Base-by-base conservation (phyloP, 805 yeast species). In the Metschnikowia lachancei region DNA sequence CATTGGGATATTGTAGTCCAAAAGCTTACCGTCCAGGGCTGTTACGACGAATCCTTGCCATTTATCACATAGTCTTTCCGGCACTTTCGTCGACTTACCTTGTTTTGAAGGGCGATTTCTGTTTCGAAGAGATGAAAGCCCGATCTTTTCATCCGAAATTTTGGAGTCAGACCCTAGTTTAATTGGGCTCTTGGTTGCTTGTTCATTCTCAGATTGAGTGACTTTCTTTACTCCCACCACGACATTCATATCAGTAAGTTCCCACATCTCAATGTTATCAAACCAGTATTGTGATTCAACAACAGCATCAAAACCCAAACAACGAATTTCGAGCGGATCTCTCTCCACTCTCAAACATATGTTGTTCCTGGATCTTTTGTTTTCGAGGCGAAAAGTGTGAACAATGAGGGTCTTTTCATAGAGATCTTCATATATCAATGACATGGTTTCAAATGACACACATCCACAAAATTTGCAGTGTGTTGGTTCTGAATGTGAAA, bases 401-500 rank as follows among this genome's bases (percentile, higher is more conserved):
- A 87, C 68, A 6, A 85, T 81, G 42, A 87, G 63, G 8, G 80
- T 76, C 4, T 74, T 75, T 2, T 74, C 69, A 47, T 80, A 83
- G 20, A 63, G 59, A 51, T 83, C 85, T 18, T 83, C 81, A 63
- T 89, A 89, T 1, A 83, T 83, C 17, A 88, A 70, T 1, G 92
- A 83, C 43, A 89, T 75, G 3, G 91, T 77, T 18, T 81, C 75
- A 34, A 89, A 77, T 0, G 95, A 84, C 0, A 87, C 89, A 68
- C 95, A 85, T 2, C 97, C 97, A 70, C 97, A 89, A 65, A 89
- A 89, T 38, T 85, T 76, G 66, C 97, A 89, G 66, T 89, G 96
- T 0, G 89, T 82, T 5, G 95, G 95, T 54, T 84, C 89, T 36
- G 86, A 83, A 60, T 89, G 95, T 52, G 87, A 80, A 1, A 86